phyloP scores from a whole-genome alignment of 371 early-diverging fungal genomes.

The Mucor indicus region DNA sequence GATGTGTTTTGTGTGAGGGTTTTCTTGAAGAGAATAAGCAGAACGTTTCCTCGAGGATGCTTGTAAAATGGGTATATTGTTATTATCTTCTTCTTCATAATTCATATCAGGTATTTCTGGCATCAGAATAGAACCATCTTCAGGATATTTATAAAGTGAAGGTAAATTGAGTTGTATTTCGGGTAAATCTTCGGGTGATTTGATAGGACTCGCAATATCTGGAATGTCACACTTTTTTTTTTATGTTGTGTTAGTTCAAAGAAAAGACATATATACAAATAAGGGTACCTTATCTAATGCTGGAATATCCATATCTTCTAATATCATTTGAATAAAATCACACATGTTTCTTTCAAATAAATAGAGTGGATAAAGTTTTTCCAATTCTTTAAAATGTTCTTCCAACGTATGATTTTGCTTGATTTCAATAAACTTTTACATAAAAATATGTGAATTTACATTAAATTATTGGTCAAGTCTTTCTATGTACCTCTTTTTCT shows the following conservation, averaged over 20 bases:
- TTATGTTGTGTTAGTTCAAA: neutral
- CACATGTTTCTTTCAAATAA: constrained; percentile 45
- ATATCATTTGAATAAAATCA: constrained; percentile 44
- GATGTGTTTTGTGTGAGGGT: too few species aligned
- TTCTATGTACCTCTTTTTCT: constrained; percentile 40
- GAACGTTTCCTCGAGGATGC: neutral
- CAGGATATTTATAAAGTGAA: constrained; percentile 42
- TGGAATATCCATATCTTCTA: constrained; percentile 39
- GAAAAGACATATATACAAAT: too few species aligned
- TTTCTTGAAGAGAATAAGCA: too few species aligned
- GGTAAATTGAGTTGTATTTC: constrained; percentile 13
- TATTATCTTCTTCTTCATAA: constrained; percentile 6
- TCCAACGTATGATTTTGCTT: constrained; percentile 31
- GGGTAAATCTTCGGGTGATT: constrained; percentile 22
- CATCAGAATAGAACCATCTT: constrained; percentile 43
- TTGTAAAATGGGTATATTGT: neutral
- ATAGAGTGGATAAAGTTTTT: constrained; percentile 47
- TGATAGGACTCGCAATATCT: constrained; percentile 12
- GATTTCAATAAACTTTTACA: constrained; percentile 35
- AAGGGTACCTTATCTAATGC: constrained; percentile 39
- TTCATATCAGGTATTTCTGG: constrained; percentile 32
- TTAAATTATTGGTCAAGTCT: neutral
- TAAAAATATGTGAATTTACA: neutral
- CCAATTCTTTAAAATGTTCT: constrained; percentile 50
- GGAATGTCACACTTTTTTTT: constrained; percentile 7